Evolutionary conservation across 805 yeast genomes (phyloP).

Genomic region (Nakazawaea sp.): DNA sequence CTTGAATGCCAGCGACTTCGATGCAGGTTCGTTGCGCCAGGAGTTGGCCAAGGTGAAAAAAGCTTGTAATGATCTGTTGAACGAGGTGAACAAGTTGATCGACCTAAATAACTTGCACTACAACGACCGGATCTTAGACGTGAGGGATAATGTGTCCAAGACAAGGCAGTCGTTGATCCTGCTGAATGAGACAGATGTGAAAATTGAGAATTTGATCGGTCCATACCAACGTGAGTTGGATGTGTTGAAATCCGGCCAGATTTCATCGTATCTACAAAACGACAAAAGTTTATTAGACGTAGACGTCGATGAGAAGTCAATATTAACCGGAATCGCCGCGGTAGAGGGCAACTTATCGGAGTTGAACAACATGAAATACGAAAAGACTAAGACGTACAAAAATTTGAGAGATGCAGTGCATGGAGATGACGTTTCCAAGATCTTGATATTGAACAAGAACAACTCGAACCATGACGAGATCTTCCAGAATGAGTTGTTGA

Average conservation of each 20-base stretch:
- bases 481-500: conserved; percentile 67
- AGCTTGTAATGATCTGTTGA: conserved; percentile 5
- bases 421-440: conserved; percentile 77
- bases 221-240: conserved; percentile 34
- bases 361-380: conserved; percentile 55
- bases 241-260: conserved; percentile 38
- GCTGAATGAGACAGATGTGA: conserved; percentile 54
- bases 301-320: conserved; percentile 36
- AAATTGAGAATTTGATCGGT: conserved; percentile 41
- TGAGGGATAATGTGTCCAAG: conserved; percentile 49
- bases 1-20: conserved; percentile 16
- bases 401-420: conserved; percentile 68
- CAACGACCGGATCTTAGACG: conserved; percentile 7
- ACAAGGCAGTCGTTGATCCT: conserved; percentile 54
- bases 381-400: conserved; percentile 51
- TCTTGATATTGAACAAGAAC: conserved; percentile 59
- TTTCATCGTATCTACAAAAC: conserved; percentile 16
- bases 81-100: conserved; percentile 1
- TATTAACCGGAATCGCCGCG: conserved; percentile 25
- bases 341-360: conserved; percentile 56
- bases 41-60: conserved; percentile 2
- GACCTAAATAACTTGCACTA: conserved; percentile 6
- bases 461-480: conserved; percentile 31
- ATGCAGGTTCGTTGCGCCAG: conserved; percentile 1
- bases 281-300: conserved; percentile 54